A percentile compares a stretch with the other conserved stretches of the same genome.
Evolutionary conservation across 2,329 filamentous ascomycete species (phyloP).

Genomic region (Xylaria polymorpha): DNA sequence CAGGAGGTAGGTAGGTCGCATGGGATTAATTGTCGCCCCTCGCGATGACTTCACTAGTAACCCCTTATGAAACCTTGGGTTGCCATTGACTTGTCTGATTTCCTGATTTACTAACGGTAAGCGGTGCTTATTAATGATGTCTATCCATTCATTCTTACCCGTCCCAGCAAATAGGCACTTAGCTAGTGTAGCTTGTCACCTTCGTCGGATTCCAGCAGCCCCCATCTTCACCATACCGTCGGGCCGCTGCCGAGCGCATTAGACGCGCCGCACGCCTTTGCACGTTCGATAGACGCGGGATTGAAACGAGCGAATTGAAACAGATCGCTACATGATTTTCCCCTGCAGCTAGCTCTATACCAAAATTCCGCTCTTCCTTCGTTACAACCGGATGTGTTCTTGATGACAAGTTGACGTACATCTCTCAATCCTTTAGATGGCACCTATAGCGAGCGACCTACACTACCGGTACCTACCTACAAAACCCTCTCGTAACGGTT

Average conservation of each 20-base stretch:
- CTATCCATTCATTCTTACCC: not conserved
- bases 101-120: conserved; percentile 2
- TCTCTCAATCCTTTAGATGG: conserved; percentile 26
- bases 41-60: conserved; percentile 21
- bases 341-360: conserved; percentile 29
- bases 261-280: conserved; percentile 35
- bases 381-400: conserved; percentile 4
- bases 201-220: conserved; percentile 25
- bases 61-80: conserved; percentile 15
- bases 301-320: conserved; percentile 27
- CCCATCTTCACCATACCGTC: conserved; percentile 36
- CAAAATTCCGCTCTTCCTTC: conserved; percentile 19
- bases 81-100: conserved; percentile 1
- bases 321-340: conserved; percentile 26
- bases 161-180: conserved; percentile 4
- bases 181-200: not conserved
- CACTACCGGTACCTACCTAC: conserved; percentile 23
- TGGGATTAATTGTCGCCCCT: conserved; percentile 13
- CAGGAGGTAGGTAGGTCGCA: not conserved
- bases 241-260: conserved; percentile 39
- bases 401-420: conserved; percentile 9
- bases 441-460: conserved; percentile 8
- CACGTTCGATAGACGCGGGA: conserved; percentile 37
- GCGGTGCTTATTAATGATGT: conserved; percentile 9
- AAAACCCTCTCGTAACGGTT: not conserved